Evolutionary conservation across 495 filamentous ascomycete species (phyloP).

Genomic region (Melanomma pulvis-pyrius): DNA sequence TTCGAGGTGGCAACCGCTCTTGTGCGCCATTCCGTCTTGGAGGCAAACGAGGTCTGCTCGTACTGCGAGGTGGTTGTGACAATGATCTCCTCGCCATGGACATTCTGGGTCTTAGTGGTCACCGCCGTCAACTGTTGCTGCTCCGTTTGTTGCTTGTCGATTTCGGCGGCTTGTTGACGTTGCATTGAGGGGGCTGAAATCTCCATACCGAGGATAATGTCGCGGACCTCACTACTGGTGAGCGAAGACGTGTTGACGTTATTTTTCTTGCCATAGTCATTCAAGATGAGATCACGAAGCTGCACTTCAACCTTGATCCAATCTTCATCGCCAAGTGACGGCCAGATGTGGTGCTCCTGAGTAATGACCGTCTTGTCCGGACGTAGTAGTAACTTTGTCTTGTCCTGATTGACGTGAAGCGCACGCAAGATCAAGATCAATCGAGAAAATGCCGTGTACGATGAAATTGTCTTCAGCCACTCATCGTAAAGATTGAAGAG

Average conservation of each 20-base stretch:
- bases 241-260: slow-evolving; percentile 97
- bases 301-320: slow-evolving; percentile 99
- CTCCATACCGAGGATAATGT: slow-evolving; percentile 99
- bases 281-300: slow-evolving; percentile 91
- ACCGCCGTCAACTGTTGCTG: slow-evolving; percentile 95
- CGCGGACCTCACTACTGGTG: slow-evolving; percentile 94
- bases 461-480: slow-evolving; percentile 97
- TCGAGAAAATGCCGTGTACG: slow-evolving; percentile 97
- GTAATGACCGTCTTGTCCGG: slow-evolving; percentile 99
- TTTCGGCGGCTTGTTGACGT: slow-evolving; percentile 96
- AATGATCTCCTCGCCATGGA: slow-evolving; percentile 96
- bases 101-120: slow-evolving; percentile 97
- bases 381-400: slow-evolving; percentile 95
- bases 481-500: slow-evolving; percentile 99
- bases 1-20: slow-evolving; percentile 96
- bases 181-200: slow-evolving; percentile 98
- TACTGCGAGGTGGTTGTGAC: slow-evolving; percentile 97
- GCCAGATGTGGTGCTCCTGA: slow-evolving; percentile 99
- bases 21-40: slow-evolving; percentile 98
- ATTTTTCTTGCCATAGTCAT: slow-evolving; percentile 99
- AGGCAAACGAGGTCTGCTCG: slow-evolving; percentile 95
- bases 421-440: slow-evolving; percentile 93
- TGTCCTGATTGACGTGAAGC: slow-evolving; percentile 96
- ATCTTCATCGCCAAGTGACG: slow-evolving; percentile 88
- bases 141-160: slow-evolving; percentile 98